These are phyloP conservation scores for Scheffersomyces quercinus DNA, from an alignment of 1,139 yeast genomes.

Conservation along the genomic window DNA sequence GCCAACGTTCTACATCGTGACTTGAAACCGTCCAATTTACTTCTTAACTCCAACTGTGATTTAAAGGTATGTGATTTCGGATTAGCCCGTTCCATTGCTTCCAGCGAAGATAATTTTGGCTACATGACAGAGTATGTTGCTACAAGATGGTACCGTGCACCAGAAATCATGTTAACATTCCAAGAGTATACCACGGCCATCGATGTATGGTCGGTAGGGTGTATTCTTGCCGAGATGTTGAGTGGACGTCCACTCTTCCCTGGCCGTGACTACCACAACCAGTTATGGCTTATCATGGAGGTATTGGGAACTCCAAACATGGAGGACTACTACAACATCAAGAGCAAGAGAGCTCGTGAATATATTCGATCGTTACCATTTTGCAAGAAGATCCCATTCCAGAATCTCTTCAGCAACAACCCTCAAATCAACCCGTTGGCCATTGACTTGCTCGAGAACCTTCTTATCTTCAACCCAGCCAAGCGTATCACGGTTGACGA, in stretches of 20 bases:
- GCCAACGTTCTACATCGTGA: slow-evolving; percentile 93
- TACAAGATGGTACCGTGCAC: slow-evolving; percentile 96
- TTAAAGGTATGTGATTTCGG: slow-evolving; percentile 95
- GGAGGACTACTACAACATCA: slow-evolving; percentile 79
- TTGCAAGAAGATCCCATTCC: slow-evolving; percentile 56
- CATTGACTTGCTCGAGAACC: slow-evolving; percentile 69
- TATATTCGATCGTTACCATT: slow-evolving; percentile 78
- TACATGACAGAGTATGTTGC: slow-evolving; percentile 97
- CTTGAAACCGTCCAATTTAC: slow-evolving; percentile 83
- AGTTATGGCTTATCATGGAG: slow-evolving; percentile 81
- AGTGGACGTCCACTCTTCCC: slow-evolving; percentile 88
- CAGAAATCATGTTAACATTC: slow-evolving; percentile 93
- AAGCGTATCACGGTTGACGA: slow-evolving; percentile 77
- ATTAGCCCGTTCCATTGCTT: slow-evolving; percentile 61
- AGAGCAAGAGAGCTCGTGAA: slow-evolving; percentile 81
- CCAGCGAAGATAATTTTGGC: slow-evolving; percentile 62
- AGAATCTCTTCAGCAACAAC: slow-evolving; percentile 11
- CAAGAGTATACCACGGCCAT: slow-evolving; percentile 93
- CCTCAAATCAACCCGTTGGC: slow-evolving; percentile 59
- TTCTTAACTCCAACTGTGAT: slow-evolving; percentile 90
- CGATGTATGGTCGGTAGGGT: slow-evolving; percentile 96
- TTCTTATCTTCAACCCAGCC: slow-evolving; percentile 78
- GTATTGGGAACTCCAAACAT: slow-evolving; percentile 86
- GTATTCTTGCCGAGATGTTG: slow-evolving; percentile 91
- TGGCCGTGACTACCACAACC: slow-evolving; percentile 92